These are phyloP conservation scores for Neckera pumila DNA, from an alignment of 225 moss, liverwort and hornwort species.

Conservation along the genomic window DNA sequence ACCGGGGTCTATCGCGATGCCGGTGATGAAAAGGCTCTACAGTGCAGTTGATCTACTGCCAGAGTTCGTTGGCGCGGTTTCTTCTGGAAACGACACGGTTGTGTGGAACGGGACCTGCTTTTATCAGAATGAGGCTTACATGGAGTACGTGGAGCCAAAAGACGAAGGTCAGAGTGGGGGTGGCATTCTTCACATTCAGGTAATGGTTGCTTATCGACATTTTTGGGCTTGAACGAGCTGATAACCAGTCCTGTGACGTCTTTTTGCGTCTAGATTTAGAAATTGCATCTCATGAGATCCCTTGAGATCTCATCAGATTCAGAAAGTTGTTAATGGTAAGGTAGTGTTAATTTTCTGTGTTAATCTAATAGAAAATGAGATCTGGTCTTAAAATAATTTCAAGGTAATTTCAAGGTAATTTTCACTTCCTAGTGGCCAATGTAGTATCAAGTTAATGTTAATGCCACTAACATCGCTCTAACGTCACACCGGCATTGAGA, in stretches of 20 bases:
- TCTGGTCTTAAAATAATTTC: neutral
- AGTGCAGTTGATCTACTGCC: constrained; percentile 50
- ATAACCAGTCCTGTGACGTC: neutral
- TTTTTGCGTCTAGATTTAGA: neutral
- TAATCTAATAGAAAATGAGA: too few species aligned
- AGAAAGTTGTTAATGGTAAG: neutral
- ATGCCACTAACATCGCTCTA: neutral
- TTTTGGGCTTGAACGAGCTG: neutral
- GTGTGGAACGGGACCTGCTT: constrained; percentile 63
- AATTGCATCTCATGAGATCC: neutral
- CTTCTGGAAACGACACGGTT: constrained; percentile 31
- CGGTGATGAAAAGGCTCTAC: constrained; percentile 22
- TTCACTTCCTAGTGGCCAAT: neutral
- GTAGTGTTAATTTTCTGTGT: neutral
- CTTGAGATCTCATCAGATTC: neutral
- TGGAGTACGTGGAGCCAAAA: constrained; percentile 39
- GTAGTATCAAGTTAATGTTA: neutral
- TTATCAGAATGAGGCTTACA: constrained; percentile 41
- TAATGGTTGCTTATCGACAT: neutral
- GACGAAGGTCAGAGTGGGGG: constrained; percentile 31
- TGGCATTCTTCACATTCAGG: constrained; percentile 47
- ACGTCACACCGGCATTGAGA: neutral
- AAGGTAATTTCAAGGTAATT: too few species aligned
- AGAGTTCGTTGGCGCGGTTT: constrained; percentile 56
- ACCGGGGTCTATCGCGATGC: constrained; percentile 37